Conservation (phyloP, 2,329 filamentous ascomycete species). For the Penicillium sp. region DNA sequence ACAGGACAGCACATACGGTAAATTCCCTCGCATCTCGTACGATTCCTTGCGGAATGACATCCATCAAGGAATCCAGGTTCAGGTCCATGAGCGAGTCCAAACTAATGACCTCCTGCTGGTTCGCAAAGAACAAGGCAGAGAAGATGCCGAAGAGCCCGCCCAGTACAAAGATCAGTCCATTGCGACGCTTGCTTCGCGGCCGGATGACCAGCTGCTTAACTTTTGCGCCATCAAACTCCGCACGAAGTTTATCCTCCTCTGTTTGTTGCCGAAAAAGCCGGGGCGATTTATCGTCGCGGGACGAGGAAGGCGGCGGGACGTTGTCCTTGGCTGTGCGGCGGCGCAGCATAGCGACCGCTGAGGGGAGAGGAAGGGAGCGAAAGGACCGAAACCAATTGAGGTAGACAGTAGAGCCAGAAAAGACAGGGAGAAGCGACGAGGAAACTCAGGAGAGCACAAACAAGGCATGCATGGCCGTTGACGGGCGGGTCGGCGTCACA, state of each 20-base stretch:
- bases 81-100: slow-evolving; percentile 67
- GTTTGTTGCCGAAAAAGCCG: slow-evolving; percentile 10
- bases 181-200: slow-evolving; percentile 64
- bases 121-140: slow-evolving; percentile 85
- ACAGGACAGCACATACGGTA: slow-evolving; percentile 54
- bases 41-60: slow-evolving; percentile 82
- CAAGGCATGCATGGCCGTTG: slow-evolving; percentile 11
- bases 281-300: slow-evolving; percentile 19
- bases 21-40: slow-evolving; percentile 82
- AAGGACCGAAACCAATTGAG: slow-evolving; percentile 6
- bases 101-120: slow-evolving; percentile 83
- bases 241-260: slow-evolving; percentile 20
- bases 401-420: slow-evolving; percentile 1
- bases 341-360: slow-evolving; percentile 37
- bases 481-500: slow-evolving; percentile 26
- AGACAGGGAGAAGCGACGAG: slow-evolving; percentile 7
- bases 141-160: slow-evolving; percentile 88
- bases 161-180: slow-evolving; percentile 78
- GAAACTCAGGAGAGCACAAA: slow-evolving; percentile 4
- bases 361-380: slow-evolving; percentile 6
- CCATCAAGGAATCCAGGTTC: slow-evolving; percentile 80
- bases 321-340: slow-evolving; percentile 43
- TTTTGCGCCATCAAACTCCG: slow-evolving; percentile 19
- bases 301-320: slow-evolving; percentile 19
- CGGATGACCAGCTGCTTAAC: slow-evolving; percentile 36